Evolutionary conservation across 768 basidiomycete species (phyloP).

Genomic region (Termitomyces sp.): DNA sequence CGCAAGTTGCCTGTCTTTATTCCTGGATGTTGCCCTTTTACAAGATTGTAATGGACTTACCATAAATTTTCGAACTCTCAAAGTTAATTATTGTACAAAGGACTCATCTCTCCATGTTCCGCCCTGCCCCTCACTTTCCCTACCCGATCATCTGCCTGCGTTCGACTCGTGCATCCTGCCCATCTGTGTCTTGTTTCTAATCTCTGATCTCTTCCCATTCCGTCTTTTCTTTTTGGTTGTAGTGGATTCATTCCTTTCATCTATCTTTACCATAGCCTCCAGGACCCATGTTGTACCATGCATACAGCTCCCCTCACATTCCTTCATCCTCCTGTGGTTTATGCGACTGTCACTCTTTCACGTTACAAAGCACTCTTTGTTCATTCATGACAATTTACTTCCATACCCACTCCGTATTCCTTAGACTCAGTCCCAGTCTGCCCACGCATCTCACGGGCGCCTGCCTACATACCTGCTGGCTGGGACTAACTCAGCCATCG

Average conservation of each 20-base stretch:
- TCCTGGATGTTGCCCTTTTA: neutral
- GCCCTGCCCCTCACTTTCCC: neutral
- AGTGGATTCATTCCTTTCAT: conserved; percentile 2
- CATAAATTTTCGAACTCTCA: conserved; percentile 1
- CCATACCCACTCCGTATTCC: conserved; percentile 1
- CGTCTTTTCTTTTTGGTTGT: conserved; percentile 7
- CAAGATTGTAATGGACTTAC: conserved; percentile 6
- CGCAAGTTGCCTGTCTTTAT: neutral
- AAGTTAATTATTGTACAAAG: conserved; percentile 1
- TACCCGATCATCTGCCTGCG: conserved; percentile 1
- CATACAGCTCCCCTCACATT: conserved; percentile 1
- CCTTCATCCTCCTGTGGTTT: neutral
- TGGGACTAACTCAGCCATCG: neutral
- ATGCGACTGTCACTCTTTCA: neutral
- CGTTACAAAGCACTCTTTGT: neutral
- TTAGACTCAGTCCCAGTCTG: neutral
- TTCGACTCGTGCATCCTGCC: conserved; percentile 3
- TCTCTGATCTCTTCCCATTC: neutral
- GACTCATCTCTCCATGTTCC: neutral
- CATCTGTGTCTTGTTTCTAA: neutral
- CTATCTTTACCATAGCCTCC: neutral
- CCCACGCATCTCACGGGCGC: conserved; percentile 2
- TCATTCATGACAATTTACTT: neutral
- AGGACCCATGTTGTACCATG: neutral
- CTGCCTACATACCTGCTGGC: neutral